Conservation (phyloP, 2,329 filamentous ascomycete genomes). For the Fonsecaea pedrosoi region DNA sequence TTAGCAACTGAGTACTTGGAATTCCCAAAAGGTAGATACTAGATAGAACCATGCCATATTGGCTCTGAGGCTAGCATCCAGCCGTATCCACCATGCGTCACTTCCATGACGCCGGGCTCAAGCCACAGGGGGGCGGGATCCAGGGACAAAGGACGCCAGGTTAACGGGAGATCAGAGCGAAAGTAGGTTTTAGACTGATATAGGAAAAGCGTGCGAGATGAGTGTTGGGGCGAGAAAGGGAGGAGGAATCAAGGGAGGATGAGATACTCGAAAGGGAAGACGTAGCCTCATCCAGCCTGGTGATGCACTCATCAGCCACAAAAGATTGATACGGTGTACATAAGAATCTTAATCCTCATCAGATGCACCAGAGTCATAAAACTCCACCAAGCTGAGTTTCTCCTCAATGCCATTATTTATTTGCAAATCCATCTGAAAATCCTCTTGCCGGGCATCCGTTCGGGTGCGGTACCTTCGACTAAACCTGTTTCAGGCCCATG, state of each 20-base stretch:
- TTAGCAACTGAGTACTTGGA: slow-evolving; percentile 1
- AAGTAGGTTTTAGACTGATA: background rate
- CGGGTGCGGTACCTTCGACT: background rate
- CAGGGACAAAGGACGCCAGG: background rate
- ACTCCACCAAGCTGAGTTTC: background rate
- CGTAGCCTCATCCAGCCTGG: slow-evolving; percentile 5
- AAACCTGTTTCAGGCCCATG: background rate
- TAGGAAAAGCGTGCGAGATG: background rate
- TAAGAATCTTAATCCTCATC: too few relatives aligned
- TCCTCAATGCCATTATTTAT: background rate
- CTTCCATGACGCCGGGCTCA: slow-evolving; percentile 23
- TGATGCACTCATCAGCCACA: background rate
- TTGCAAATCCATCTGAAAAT: background rate
- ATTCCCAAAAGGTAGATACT: background rate
- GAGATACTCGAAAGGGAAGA: background rate
- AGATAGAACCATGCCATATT: slow-evolving; percentile 13
- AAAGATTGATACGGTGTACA: too few relatives aligned
- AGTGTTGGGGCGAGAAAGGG: background rate
- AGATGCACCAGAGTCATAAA: too few relatives aligned
- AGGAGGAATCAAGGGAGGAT: background rate
- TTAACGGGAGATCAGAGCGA: slow-evolving; percentile 19
- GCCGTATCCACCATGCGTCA: slow-evolving; percentile 3
- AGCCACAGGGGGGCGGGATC: slow-evolving; percentile 22
- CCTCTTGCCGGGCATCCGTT: background rate
- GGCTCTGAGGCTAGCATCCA: background rate